Evolutionary conservation across 2,329 filamentous ascomycete species (phyloP).

Genomic region (Colletotrichum sp.): DNA sequence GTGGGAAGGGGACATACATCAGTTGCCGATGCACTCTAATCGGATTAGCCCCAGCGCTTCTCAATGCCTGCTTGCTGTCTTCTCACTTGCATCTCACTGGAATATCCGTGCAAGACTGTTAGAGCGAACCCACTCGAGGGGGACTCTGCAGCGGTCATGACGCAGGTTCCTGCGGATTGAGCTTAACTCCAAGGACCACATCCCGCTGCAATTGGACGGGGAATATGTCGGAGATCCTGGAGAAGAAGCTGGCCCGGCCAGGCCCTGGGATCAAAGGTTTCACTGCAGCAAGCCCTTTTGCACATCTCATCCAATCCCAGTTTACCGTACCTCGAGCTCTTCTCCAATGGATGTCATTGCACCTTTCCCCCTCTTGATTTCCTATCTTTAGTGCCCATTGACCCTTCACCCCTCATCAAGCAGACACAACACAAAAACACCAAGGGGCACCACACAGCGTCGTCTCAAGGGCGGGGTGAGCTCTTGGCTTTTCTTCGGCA

Average conservation of each 20-base stretch:
- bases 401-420: neutral
- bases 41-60: neutral
- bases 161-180: slow-evolving; percentile 18
- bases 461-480: neutral
- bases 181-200: slow-evolving; percentile 5
- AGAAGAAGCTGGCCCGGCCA: slow-evolving; percentile 2
- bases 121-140: neutral
- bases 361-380: neutral
- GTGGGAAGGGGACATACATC: neutral
- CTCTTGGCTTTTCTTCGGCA: slow-evolving; percentile 12
- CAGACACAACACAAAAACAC: neutral
- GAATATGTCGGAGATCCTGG: slow-evolving; percentile 13
- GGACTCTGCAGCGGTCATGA: slow-evolving; percentile 8
- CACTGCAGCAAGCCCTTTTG: neutral
- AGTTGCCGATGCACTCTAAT: neutral
- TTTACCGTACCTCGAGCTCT: neutral
- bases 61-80: neutral
- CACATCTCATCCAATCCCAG: neutral
- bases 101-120: neutral
- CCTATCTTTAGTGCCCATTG: neutral
- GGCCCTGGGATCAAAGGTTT: neutral
- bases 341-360: neutral
- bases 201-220: slow-evolving; percentile 11
- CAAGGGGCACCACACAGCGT: neutral
- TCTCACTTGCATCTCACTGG: neutral